These are phyloP conservation scores for Cubamyces sp. DNA, from an alignment of 768 basidiomycete species.

Conservation along the genomic window DNA sequence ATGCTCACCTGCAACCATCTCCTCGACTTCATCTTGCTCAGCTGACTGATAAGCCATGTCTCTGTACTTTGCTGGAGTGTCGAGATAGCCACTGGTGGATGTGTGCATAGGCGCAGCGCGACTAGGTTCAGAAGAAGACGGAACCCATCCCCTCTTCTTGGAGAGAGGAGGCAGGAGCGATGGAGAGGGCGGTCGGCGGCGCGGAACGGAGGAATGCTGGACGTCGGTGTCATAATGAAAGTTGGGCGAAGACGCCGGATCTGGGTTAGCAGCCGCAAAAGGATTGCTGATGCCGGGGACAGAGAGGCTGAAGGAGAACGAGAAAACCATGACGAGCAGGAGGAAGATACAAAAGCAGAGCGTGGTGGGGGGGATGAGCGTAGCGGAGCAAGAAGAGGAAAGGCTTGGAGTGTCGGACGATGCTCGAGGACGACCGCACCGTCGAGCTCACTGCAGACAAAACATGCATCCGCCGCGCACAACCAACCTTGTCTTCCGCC, in stretches of 20 bases:
- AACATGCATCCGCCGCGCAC: conserved; percentile 1
- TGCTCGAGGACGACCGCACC: conserved; percentile 10
- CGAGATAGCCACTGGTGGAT: conserved; percentile 66
- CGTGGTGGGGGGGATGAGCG: background rate
- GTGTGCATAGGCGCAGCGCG: conserved; percentile 53
- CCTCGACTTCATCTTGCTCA: conserved; percentile 48
- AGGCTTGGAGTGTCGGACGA: background rate
- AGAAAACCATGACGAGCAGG: conserved; percentile 44
- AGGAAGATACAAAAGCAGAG: background rate
- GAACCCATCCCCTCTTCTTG: conserved; percentile 76
- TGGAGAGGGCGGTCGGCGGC: conserved; percentile 35
- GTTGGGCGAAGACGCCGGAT: conserved; percentile 21
- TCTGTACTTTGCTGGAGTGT: conserved; percentile 68
- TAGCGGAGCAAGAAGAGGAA: background rate
- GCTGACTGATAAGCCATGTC: conserved; percentile 37
- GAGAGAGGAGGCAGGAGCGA: conserved; percentile 48
- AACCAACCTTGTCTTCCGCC: conserved; percentile 6
- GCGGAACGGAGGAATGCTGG: conserved; percentile 25
- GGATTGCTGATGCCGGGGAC: conserved; percentile 72
- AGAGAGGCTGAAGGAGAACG: conserved; percentile 72
- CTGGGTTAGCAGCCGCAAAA: conserved; percentile 41
- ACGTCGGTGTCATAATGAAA: conserved; percentile 33
- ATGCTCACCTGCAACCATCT: conserved; percentile 48
- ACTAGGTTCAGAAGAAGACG: conserved; percentile 59
- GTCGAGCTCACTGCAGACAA: conserved; percentile 24